Evolutionary conservation across 106 monocot species (phyloP), one percentile per base, ranked within the genome.

Genomic region (Ottelia alismoides): DNA sequence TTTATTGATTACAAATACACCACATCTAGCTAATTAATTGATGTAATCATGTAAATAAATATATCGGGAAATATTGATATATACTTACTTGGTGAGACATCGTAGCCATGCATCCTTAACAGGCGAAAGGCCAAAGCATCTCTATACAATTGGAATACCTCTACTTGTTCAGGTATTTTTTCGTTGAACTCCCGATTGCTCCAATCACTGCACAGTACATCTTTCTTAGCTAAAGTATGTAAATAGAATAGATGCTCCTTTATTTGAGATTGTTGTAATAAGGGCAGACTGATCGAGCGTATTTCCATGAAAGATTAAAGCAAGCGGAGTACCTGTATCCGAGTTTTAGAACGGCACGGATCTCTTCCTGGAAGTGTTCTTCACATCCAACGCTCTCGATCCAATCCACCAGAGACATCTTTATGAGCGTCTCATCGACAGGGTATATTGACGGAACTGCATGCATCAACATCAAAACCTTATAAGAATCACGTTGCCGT

Each of bases 71-170:
- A n/a, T n/a, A n/a, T n/a, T n/a, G n/a, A n/a, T n/a, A n/a, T n/a
- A n/a, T n/a, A 2, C 60, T 61, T 67, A 73, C 73, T 0, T 31
- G 73, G 73, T 27, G 73, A 73, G 1, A 67, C 61, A 2, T 25
- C 21, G 47, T 66, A 67, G n/a, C 67, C 67, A 20, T 67, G 57
- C 58, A 32, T 43, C 27, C 73, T 67, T 27, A 73, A 20, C 7
- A 66, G 61, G 2, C 52, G 2, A 49, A 73, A 73, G 1, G 66
- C 55, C 27, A 73, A 62, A 0, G 73, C 54, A 25, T 66, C 73
- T 16, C 31, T 57, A 21, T 49, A 61, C 11, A 73, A 46, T 22
- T 40, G 51, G 1, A 55, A 23, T n/a, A 14, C 14, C 0, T 7
- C 1, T 16, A 26, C 22, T 2, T 72, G 0, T 1, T 31, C 51